Conservation (phyloP, 495 filamentous ascomycete species). For the Neurospora tetraspora region DNA sequence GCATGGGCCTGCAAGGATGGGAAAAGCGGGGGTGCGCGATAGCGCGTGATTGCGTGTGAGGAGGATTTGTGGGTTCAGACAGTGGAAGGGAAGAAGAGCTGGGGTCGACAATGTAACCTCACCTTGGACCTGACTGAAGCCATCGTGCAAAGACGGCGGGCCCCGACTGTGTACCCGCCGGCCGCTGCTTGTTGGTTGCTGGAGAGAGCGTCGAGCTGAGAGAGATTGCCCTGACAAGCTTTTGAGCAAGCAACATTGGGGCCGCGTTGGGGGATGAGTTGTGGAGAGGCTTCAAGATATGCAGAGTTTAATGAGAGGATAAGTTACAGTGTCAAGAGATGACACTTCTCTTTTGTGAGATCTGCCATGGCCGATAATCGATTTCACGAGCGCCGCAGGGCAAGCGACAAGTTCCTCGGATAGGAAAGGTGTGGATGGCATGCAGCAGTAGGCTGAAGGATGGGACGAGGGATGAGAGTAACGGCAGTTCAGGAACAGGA, state of each 20-base stretch:
- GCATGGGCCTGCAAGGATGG: slow-evolving; percentile 17
- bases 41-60: slow-evolving; percentile 28
- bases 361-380: neutral
- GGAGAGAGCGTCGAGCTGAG: no score
- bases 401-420: slow-evolving; percentile 1
- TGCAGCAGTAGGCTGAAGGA: neutral
- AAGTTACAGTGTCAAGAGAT: neutral
- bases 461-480: neutral
- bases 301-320: neutral
- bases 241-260: neutral
- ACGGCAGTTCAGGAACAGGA: neutral
- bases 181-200: no score
- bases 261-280: neutral
- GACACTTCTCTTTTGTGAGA: neutral
- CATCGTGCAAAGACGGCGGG: neutral
- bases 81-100: neutral
- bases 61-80: slow-evolving; percentile 21
- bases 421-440: slow-evolving; percentile 5
- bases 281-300: neutral
- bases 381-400: neutral
- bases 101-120: neutral
- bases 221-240: neutral
- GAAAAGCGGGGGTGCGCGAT: slow-evolving; percentile 25
- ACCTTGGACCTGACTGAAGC: neutral
- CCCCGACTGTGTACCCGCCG: neutral